Base-by-base conservation (phyloP, 148 eudicot genomes). In the Polygonum aviculare region DNA sequence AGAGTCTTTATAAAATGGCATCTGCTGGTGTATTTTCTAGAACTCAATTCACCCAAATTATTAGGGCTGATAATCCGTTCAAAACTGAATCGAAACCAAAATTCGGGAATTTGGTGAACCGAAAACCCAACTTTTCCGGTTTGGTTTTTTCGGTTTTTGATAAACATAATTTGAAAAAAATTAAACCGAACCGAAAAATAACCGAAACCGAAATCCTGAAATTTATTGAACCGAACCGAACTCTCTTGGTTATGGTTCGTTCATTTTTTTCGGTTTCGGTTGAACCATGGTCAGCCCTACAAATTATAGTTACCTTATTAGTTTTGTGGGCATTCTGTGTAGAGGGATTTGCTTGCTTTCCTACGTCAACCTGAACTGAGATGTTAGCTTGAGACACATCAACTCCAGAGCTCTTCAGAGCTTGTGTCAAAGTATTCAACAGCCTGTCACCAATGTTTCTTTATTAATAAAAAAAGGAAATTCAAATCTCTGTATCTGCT, bases 371-470 rank as follows among this genome's bases (percentile, higher is more conserved):
- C 84, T 95, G 91, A 74, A 92, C 97, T 41, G 98, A 88, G 77
- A 95, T 88, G 84, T 79, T 92, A 72, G 98, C 97, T 55, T 90
- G 90, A 54, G 98, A 90, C 75, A 95, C 75, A 82, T 95, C 98
- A 76, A 95, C 85, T 75, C 98, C 98, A 41, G 97, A 95, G 77
- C 83, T 90, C 79, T 87, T 90, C 59, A 95, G 84, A 22, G 98
- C 96, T 83, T 88, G 88, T 18, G 97, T 92, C 15, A 95, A 81
- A 52, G 90, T 80, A 81, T 77, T 88, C 79, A 92, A 75, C 83
- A 95, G 78, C 91, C 98, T 95, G 87, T 55, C 21, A 26, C 51
- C 60, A 74, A 36, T 50, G 18, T 31, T 44, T 44, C 10, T 44
- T 44, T 10, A 44, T 1, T 44, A 26, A 26, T 44, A 6, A 39